Evolutionary conservation across 2,329 filamentous ascomycete genomes (phyloP), one percentile per base, ranked within the genome.

Genomic region (Ophiosphaerella herpotricha): DNA sequence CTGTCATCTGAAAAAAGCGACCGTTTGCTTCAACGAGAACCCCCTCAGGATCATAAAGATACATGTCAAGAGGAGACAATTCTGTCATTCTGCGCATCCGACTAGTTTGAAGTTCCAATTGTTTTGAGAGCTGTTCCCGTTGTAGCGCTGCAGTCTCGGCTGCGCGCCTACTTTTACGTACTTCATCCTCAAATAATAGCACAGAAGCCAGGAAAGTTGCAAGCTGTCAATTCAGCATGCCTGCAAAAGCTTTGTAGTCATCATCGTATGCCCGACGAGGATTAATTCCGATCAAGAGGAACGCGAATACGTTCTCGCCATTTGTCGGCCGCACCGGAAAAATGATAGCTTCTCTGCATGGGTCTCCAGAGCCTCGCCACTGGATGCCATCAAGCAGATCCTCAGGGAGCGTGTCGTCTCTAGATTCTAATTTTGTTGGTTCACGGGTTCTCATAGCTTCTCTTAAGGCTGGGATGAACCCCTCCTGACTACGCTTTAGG

Each of bases 1-100:
- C 77, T 0, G 75, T 79, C 73, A 81, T 76, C 31, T 78, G 75
- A 46, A 75, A 80, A 52, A 76, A 80, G 4, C 74, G 73, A 2
- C 78, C 75, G 32, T 81, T 81, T 2, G 71, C 77, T 48, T 71
- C 67, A 8, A 68, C 46, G 5, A 80, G 55, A 2, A 76, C 64
- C 4, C 75, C 76, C 33, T 77, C 74, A 0, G 72, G 69, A 18
- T 65, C 71, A 46, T 64, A 68, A 2, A 70, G 51, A 23, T 63
- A 68, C 68, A 71, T 70, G 34, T 67, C 68, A 6, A 68, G 48
- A 23, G 68, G 68, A 1, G 68, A 69, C 13, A 68, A 52, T 29
- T 70, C 69, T 5, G 66, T 71, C 65, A 70, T 71, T 38, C 67
- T 61, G 14, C 66, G 59, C 66, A 69, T 70, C 3, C 67, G 65